These are phyloP conservation scores for Xylaria curta DNA, from an alignment of 495 filamentous ascomycete species.

Conservation along the genomic window DNA sequence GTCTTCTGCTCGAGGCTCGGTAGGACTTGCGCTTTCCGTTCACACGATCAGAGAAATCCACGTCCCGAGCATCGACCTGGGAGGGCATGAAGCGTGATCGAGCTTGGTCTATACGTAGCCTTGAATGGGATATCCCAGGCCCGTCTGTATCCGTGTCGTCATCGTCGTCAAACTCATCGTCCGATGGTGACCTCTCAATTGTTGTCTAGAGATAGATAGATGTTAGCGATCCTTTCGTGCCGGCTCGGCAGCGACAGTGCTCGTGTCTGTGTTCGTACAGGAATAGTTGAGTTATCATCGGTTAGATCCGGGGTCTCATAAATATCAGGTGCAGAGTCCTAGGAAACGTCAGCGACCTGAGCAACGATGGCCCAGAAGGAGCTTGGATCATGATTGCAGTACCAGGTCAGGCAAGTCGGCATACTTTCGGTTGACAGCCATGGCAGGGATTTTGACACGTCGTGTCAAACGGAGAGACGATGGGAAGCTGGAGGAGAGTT, in stretches of 20 bases:
- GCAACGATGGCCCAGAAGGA: not conserved
- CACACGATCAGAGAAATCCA: conserved; percentile 85
- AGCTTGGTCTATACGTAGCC: conserved; percentile 75
- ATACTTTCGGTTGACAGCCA: conserved; percentile 73
- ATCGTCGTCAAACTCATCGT: conserved; percentile 54
- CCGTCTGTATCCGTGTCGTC: conserved; percentile 68
- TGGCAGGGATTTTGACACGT: conserved; percentile 29
- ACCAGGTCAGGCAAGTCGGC: conserved; percentile 85
- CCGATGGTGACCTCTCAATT: conserved; percentile 68
- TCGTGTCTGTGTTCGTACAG: conserved; percentile 54
- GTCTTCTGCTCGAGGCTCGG: conserved; percentile 69
- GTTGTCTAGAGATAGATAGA: conserved; percentile 56
- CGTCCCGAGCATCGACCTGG: conserved; percentile 72
- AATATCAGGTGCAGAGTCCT: conserved; percentile 91
- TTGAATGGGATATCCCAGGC: conserved; percentile 72
- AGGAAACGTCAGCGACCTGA: conserved; percentile 12
- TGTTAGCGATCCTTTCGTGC: conserved; percentile 21
- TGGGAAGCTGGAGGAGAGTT: not conserved
- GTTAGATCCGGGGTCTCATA: conserved; percentile 94
- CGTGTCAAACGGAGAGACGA: not conserved
- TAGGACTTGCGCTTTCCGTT: conserved; percentile 80
- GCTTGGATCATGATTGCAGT: conserved; percentile 34
- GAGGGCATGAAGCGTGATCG: conserved; percentile 79
- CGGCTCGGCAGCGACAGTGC: conserved; percentile 20
- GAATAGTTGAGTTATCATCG: conserved; percentile 85